Evolutionary conservation across 2,329 filamentous ascomycete genomes (phyloP), one percentile per base, ranked within the genome.

Genomic region (Pseudogymnoascus destructans): DNA sequence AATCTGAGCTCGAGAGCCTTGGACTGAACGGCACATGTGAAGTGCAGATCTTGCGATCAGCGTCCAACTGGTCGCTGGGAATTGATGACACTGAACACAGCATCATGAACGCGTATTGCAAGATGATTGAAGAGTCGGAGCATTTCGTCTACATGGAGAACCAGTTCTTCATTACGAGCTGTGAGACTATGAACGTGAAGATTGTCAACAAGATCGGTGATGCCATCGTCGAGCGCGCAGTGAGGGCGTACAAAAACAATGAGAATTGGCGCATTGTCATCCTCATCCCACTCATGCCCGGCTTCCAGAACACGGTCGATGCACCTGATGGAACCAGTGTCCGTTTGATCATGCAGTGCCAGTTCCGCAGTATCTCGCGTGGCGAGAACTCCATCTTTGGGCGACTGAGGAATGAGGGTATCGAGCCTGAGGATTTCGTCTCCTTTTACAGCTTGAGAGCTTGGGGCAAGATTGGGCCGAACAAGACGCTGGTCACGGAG

Each of bases 71-170:
- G 93, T 97, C 92, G 1, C 79, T 95, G 1, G 93, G 93, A 13
- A 90, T 90, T 11, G 86, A 89, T 59, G 81, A 89, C 60, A 87
- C 86, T 0, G 93, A 98, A 70, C 85, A 91, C 71, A 97, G 92
- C 68, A 97, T 98, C 68, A 91, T 95, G 78, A 93, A 86, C 63
- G 92, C 93, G 3, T 97, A 97, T 68, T 80, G 95, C 64, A 93
- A 95, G 70, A 83, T 95, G 76, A 98, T 98, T 64, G 86, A 93
- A 63, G 86, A 92, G 63, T 96, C 90, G 1, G 89, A 98, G 54
- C 93, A 97, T 70, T 95, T 96, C 67, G 89, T 97, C 57, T 97
- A 98, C 72, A 95, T 97, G 64, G 93, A 98, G 70, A 98, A 98
- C 69, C 93, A 98, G 68, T 98, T 97, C 73, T 98, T 95, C 74